Evolutionary conservation across 1,284 basidiomycete genomes (phyloP), one percentile per base, ranked within the genome.

Genomic region (Leccinum pachyderme): DNA sequence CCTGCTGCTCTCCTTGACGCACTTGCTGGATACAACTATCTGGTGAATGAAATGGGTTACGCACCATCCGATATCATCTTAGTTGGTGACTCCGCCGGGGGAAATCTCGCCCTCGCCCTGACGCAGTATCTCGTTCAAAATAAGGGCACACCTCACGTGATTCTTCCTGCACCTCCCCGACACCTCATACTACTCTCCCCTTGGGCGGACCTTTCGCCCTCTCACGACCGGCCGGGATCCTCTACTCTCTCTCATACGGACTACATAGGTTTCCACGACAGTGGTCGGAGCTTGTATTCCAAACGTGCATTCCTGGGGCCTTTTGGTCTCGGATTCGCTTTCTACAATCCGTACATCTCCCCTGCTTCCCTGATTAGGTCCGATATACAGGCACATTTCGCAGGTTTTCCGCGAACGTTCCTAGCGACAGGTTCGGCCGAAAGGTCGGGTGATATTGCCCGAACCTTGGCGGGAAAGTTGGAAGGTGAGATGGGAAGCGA

Each of bases 81-180:
- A 7, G 69, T 63, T 3, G 85, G 84, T 7, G 84, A 86, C 64
- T 81, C 78, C 2, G 83, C 84, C 0, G 85, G 86, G 1, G 84
- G 77, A 1, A 80, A 84, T 62, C 72, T 86, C 11, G 78, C 78
- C 0, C 65, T 82, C 3, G 77, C 80, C 0, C 62, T 79, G 24
- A 66, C 64, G 5, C 72, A 73, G 1, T 79, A 79, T 57, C 67
- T 80, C 12, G 60, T 73, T 33, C 61, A 70, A 49, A 54, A 70
- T 50, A 60, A 58, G 13, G 51, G 52, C 3, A 24, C 49, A 27
- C 27, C 39, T 44, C n/a, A 49, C 25, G 24, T 43, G 0, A 51
- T 82, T 1, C 77, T 70, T 46, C 70, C 65, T 0, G 51, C 47
- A 12, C 59, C 57, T 8, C 76, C 79, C 0, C 70, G 68, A 2